A percentile compares a stretch with the other conserved stretches of the same genome.
These are phyloP conservation scores for Veloboletus limbatus DNA, from an alignment of 1,284 basidiomycete genomes.

Conservation along the genomic window DNA sequence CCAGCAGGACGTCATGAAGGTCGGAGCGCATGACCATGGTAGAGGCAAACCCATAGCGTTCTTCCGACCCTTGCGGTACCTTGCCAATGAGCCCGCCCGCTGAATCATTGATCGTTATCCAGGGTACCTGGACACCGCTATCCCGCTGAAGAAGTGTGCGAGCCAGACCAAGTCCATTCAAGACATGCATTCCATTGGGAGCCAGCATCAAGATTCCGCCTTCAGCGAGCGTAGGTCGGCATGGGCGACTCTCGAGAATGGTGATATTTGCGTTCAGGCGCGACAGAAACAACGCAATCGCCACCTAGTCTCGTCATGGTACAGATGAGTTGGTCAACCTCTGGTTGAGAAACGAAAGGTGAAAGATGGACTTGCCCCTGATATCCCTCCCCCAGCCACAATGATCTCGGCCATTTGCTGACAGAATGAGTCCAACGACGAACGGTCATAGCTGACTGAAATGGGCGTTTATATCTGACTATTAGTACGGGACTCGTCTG, in stretches of 20 bases:
- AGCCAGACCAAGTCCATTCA: constrained; percentile 29
- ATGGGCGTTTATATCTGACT: constrained; percentile 12
- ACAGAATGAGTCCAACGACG: not conserved
- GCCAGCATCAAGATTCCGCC: constrained; percentile 31
- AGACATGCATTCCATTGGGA: constrained; percentile 32
- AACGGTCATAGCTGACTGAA: not conserved
- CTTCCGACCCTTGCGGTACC: constrained; percentile 27
- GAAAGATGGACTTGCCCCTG: constrained; percentile 22
- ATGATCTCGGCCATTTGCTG: constrained; percentile 20
- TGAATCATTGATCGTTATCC: constrained; percentile 23
- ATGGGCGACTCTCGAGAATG: constrained; percentile 25
- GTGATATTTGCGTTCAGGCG: constrained; percentile 16
- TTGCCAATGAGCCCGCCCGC: constrained; percentile 24
- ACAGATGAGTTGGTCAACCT: constrained; percentile 1
- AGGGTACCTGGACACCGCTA: constrained; percentile 22
- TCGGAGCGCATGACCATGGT: constrained; percentile 32
- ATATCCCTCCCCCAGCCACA: constrained; percentile 23
- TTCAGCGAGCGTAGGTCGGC: constrained; percentile 18
- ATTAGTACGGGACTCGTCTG: constrained; percentile 2
- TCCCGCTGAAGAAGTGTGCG: constrained; percentile 22
- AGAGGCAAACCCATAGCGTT: constrained; percentile 32
- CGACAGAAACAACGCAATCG: constrained; percentile 30
- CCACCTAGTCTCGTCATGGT: constrained; percentile 17
- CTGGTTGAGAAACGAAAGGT: not conserved
- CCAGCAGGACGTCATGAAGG: constrained; percentile 30